These are phyloP conservation scores for Styphnolobium japonicum DNA, from an alignment of 306 rosid genomes.

Conservation along the genomic window DNA sequence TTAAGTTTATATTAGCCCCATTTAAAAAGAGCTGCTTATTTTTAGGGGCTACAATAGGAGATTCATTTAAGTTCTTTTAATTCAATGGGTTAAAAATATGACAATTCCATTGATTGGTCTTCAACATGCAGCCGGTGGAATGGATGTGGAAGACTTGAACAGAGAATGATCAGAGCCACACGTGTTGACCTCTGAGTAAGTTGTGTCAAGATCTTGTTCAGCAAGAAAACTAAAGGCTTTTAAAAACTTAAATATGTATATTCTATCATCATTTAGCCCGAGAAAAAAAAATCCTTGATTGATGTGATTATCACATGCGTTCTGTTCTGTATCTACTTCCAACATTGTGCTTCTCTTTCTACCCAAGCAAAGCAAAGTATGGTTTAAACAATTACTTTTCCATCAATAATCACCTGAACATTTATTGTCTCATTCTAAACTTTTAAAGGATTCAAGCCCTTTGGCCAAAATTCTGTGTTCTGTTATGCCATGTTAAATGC, in stretches of 20 bases:
- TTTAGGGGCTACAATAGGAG: too few relatives aligned
- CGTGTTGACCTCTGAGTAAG: neutral
- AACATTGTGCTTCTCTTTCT: neutral
- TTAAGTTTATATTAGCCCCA: too few relatives aligned
- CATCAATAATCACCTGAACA: neutral
- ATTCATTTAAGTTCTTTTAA: too few relatives aligned
- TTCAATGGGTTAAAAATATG: too few relatives aligned
- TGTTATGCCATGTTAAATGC: neutral
- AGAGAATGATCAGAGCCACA: neutral
- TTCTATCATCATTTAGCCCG: neutral
- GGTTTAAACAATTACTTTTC: neutral
- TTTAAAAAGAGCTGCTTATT: too few relatives aligned
- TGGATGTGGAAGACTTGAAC: neutral
- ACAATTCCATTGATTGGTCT: neutral
- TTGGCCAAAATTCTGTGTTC: neutral
- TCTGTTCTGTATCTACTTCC: neutral
- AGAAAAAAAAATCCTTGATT: neutral
- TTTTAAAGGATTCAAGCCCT: neutral
- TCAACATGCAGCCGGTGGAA: neutral
- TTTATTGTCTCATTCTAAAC: neutral
- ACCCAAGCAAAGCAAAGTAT: conserved; percentile 19
- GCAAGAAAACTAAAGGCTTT: neutral
- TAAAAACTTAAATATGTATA: neutral
- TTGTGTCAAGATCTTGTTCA: neutral
- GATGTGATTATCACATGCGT: neutral